phyloP scores from a whole-genome alignment of 108 stramenopile genomes.

The Cyclostephanos invisitatus region DNA sequence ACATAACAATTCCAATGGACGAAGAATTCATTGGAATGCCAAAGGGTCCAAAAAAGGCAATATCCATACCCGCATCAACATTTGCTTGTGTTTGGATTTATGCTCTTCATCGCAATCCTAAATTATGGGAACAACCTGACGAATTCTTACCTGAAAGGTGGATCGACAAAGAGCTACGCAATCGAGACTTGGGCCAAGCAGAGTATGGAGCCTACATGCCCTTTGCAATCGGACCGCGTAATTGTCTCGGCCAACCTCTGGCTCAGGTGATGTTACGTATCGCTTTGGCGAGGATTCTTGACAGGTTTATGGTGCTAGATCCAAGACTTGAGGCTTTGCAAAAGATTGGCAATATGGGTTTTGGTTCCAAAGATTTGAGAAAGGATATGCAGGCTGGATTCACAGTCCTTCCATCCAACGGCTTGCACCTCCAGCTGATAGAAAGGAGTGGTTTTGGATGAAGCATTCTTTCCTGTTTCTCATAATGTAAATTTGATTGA shows the following conservation, averaged over 20 bases:
- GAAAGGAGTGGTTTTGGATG: too few relatives aligned
- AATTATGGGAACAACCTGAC: conserved; percentile 83
- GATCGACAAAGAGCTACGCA: conserved; percentile 50
- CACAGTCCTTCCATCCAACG: conserved; percentile 89
- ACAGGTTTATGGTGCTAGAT: conserved; percentile 61
- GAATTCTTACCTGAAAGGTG: conserved; percentile 90
- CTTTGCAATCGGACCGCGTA: conserved; percentile 88
- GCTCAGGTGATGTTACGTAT: conserved; percentile 83
- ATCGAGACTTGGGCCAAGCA: conserved; percentile 59
- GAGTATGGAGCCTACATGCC: conserved; percentile 88
- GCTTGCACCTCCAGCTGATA: conserved; percentile 57
- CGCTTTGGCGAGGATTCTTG: conserved; percentile 71
- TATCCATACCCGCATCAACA: conserved; percentile 68
- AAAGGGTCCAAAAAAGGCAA: conserved; percentile 10
- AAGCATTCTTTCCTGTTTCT: too few relatives aligned
- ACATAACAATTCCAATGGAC: conserved; percentile 49
- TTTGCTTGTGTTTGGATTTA: conserved; percentile 93
- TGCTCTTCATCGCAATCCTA: conserved; percentile 85
- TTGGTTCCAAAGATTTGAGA: conserved; percentile 41
- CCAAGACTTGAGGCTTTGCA: conserved; percentile 38
- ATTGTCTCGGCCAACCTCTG: conserved; percentile 92
- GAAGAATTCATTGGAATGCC: neutral
- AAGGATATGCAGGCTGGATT: conserved; percentile 97
- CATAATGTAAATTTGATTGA: too few relatives aligned
- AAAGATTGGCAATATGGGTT: neutral